Base-by-base conservation (phyloP, 257 asterid species). In the Scutellaria minor region DNA sequence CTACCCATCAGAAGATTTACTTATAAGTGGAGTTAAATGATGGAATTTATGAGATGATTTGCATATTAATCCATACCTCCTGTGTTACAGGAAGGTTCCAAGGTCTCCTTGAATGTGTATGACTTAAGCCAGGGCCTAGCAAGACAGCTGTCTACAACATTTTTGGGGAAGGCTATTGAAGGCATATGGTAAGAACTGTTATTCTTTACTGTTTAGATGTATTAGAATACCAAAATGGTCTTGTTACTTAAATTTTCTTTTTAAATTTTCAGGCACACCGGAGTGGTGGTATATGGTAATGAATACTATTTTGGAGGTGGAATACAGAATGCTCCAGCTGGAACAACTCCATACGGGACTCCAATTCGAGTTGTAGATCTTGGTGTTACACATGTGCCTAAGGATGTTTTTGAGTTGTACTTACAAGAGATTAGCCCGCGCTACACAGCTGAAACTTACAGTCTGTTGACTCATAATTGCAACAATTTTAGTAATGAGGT, bases 41-140 rank as follows among this genome's bases (percentile, higher is more conserved):
- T 44, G 6, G 5, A 64, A 24, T 8, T 64, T 20, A 24, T 13
- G 31, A 47, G 14, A 35, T 39, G 40, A 40, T 35, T 73, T 27
- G 6, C 53, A 7, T 54, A 13, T 13, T 20, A 14, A 14, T 24
- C 73, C 4, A 13, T 31, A 53, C 69, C 39, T 54, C 80, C 41
- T 81, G 45, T 81, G 54, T 65, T 66, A 79, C 87, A 95, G 98
- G 99, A 95, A 31, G 91, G 88, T 68, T 72, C 84, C 87, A 90
- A 87, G 81, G 99, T 95, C 37, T 24, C 80, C 52, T 85, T 95
- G 89, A 84, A 90, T 18, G 98, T 87, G 41, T 95, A 95, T 55
- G 99, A 95, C 84, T 81, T 95, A 40, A 95, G 99, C 84, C 99
- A 88, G 73, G 99, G 99, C 51, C 62, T 95, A 52, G 99, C 99